Conservation (phyloP, 306 rosid genomes). For the Casuarina equisetifolia region DNA sequence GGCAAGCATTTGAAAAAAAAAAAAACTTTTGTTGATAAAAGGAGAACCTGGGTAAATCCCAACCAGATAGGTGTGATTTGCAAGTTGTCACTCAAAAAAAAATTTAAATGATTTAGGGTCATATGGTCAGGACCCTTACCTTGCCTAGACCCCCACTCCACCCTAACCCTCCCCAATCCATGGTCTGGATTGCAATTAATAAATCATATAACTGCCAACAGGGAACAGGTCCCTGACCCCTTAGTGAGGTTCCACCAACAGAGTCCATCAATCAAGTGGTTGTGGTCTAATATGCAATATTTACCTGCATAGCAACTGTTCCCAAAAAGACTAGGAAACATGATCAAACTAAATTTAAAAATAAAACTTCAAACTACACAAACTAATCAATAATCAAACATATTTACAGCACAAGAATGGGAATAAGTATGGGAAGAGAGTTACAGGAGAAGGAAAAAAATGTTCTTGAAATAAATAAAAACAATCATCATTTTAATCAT, state of each 20-base stretch:
- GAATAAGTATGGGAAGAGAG: neutral
- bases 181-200: neutral
- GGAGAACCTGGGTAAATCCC: neutral
- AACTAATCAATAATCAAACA: neutral
- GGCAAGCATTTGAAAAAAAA: neutral
- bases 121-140: neutral
- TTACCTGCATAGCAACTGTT: neutral
- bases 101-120: neutral
- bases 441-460: neutral
- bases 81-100: neutral
- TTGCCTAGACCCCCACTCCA: neutral
- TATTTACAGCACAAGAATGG: neutral
- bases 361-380: neutral
- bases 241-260: conserved; percentile 4
- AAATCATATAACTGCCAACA: neutral
- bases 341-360: neutral
- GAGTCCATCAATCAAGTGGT: conserved; percentile 3
- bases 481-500: neutral
- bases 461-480: no score
- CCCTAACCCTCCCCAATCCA: conserved; percentile 6
- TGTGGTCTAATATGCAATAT: conserved; percentile 1
- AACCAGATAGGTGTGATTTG: neutral
- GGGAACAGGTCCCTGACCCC: neutral
- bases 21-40: neutral
- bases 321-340: neutral